These are phyloP conservation scores for Quercus ilex DNA, from an alignment of 306 rosid species.

Conservation along the genomic window DNA sequence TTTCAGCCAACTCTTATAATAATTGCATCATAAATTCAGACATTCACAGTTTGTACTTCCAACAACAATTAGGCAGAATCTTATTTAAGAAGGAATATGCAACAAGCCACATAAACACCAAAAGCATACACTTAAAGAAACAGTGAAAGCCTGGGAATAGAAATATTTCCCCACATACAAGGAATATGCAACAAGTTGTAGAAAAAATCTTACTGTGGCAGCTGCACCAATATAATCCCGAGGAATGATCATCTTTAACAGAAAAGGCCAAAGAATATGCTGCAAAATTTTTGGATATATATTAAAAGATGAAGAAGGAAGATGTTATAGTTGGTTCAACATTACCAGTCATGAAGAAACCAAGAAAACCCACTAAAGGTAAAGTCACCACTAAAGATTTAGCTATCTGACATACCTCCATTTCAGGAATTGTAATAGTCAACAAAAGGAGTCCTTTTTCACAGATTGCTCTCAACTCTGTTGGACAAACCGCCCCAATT, in stretches of 20 bases:
- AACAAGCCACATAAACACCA: neutral
- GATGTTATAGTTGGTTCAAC: neutral
- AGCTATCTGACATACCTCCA: conserved; percentile 65
- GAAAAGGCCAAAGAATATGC: conserved; percentile 98
- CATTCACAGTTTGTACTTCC: neutral
- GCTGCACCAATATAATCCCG: conserved; percentile 77
- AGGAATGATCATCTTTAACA: conserved; percentile 86
- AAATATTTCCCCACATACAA: conserved; percentile 8
- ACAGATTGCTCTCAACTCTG: conserved; percentile 76
- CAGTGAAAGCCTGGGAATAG: conserved; percentile 8
- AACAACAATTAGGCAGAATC: neutral
- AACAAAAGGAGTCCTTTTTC: conserved; percentile 92
- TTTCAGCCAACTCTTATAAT: neutral
- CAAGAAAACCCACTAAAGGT: conserved; percentile 17
- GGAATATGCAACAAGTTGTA: neutral
- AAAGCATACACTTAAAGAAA: conserved; percentile 8
- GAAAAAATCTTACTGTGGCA: conserved; percentile 60
- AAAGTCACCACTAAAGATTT: conserved; percentile 9
- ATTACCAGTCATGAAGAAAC: conserved; percentile 2
- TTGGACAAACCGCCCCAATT: conserved; percentile 53
- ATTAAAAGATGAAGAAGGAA: conserved; percentile 11
- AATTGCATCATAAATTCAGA: neutral
- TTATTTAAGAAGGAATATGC: neutral
- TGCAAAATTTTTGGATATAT: conserved; percentile 25
- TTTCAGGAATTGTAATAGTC: conserved; percentile 92